A percentile compares a stretch with the other conserved stretches of the same genome.
Evolutionary conservation across 164 flowering plant species (phyloP).

Genomic region (Stephania cephalantha): DNA sequence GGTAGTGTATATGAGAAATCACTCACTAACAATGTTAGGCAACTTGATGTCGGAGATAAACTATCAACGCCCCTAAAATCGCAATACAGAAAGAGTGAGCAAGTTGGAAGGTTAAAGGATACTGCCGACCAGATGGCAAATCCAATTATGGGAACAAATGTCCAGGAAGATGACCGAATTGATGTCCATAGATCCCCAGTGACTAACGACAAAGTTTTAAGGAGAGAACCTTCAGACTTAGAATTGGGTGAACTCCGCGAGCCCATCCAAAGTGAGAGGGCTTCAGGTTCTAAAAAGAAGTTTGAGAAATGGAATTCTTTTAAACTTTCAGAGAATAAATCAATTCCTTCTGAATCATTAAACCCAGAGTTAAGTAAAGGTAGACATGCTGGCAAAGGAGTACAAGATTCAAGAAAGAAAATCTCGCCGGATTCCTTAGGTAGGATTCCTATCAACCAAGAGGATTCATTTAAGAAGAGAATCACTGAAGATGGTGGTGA

Average conservation of each 20-base stretch:
- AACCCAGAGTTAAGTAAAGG: conserved; percentile 41
- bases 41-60: conserved; percentile 33
- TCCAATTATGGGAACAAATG: conserved; percentile 22
- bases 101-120: conserved; percentile 34
- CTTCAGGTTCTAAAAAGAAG: conserved; percentile 32
- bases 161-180: conserved; percentile 29
- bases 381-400: conserved; percentile 30
- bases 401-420: conserved; percentile 37
- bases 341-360: conserved; percentile 35
- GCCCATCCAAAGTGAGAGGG: conserved; percentile 41
- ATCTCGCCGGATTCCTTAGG: conserved; percentile 29
- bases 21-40: conserved; percentile 31
- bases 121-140: conserved; percentile 24
- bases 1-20: conserved; percentile 30
- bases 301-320: conserved; percentile 65
- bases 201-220: conserved; percentile 45
- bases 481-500: conserved; percentile 38
- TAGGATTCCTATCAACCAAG: conserved; percentile 26
- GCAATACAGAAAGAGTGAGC: conserved; percentile 39
- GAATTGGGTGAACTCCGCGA: conserved; percentile 97
- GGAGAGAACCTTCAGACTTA: conserved; percentile 81
- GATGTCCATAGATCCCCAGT: conserved; percentile 26
- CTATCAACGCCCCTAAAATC: conserved; percentile 26
- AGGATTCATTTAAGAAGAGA: conserved; percentile 37
- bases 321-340: conserved; percentile 39